Base-by-base conservation (phyloP, 768 basidiomycete genomes). In the Baorangia bicolor region DNA sequence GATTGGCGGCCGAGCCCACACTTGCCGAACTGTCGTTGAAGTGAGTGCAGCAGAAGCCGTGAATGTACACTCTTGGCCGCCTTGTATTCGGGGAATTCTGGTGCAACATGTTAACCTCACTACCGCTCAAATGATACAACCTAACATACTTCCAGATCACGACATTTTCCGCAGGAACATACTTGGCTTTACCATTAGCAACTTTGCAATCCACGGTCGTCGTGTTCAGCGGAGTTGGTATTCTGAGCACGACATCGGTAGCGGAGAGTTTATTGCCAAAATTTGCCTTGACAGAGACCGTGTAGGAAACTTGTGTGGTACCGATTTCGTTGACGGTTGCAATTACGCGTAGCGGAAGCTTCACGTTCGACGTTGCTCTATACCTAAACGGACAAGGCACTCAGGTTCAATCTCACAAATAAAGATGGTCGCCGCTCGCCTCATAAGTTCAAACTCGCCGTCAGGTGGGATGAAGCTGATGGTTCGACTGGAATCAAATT, bases 391-490 rank as follows among this genome's bases (percentile, higher is more conserved):
- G 39, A 21, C 40, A 51, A 38, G 21, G 20, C 9, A 35, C 45
- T 52, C 16, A 55, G 49, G 23, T 53, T 45, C 48, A 31, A 47
- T 44, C n/a, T 31, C 41, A 30, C n/a, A 37, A 49, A 21, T 35
- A 46, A 35, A 11, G 11, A 52, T 43, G 41, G 37, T 16, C 21
- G 31, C 21, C 5, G 72, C 87, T 61, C 51, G 90, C 93, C 85
- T 82, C 97, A 99, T 98, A 37, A 99, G 79, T 72, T 99, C 97
- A 63, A 99, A 99, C 71, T 99, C 97, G 27, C 97, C 97, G 66
- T 99, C 97, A 3, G 97, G 97, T 1, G 97, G 97, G 34, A 98
- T 87, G 73, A 98, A 98, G 65, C 90, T 94, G 73, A 99, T 98
- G 2, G 92, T 94, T 41, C 97, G 82, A 52, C 85, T 88, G 6